Conservation (phyloP, 2,329 filamentous ascomycete species). For the Cercospora beticola region DNA sequence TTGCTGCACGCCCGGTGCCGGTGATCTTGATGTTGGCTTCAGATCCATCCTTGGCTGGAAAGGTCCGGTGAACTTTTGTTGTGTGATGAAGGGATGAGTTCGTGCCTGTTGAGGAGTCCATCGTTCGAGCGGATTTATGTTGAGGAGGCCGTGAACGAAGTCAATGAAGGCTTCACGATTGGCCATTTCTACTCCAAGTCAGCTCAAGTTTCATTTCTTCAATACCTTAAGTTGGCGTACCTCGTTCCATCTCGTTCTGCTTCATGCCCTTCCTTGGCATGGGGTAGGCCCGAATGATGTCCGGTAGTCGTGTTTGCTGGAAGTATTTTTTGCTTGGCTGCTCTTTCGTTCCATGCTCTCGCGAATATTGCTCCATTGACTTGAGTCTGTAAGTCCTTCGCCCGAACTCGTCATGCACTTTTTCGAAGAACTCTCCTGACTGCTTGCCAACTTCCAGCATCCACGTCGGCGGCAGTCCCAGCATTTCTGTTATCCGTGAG, state of each 20-base stretch:
- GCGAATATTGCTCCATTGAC: slow-evolving; percentile 95
- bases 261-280: slow-evolving; percentile 99
- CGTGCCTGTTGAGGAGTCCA: slow-evolving; percentile 99
- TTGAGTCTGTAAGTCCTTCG: slow-evolving; percentile 88
- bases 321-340: slow-evolving; percentile 99
- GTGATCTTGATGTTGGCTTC: slow-evolving; percentile 84
- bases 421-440: slow-evolving; percentile 95
- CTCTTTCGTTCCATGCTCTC: slow-evolving; percentile 94
- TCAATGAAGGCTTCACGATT: slow-evolving; percentile 97
- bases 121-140: slow-evolving; percentile 90
- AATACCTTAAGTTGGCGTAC: slow-evolving; percentile 53
- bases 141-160: slow-evolving; percentile 89
- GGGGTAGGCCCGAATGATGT: slow-evolving; percentile 96
- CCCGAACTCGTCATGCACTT: slow-evolving; percentile 85
- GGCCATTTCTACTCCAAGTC: slow-evolving; percentile 76
- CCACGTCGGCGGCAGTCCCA: slow-evolving; percentile 94
- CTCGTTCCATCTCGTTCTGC: slow-evolving; percentile 90
- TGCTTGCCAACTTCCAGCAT: slow-evolving; percentile 99
- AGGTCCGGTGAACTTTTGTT: slow-evolving; percentile 92
- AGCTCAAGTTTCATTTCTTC: slow-evolving; percentile 16
- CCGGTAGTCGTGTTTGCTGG: slow-evolving; percentile 85
- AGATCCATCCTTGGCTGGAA: slow-evolving; percentile 98
- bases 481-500: slow-evolving; percentile 95
- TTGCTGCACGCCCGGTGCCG: slow-evolving; percentile 89
- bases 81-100: slow-evolving; percentile 95